These are phyloP conservation scores for Voacanga thouarsii DNA, from an alignment of 257 asterid genomes.

Conservation along the genomic window DNA sequence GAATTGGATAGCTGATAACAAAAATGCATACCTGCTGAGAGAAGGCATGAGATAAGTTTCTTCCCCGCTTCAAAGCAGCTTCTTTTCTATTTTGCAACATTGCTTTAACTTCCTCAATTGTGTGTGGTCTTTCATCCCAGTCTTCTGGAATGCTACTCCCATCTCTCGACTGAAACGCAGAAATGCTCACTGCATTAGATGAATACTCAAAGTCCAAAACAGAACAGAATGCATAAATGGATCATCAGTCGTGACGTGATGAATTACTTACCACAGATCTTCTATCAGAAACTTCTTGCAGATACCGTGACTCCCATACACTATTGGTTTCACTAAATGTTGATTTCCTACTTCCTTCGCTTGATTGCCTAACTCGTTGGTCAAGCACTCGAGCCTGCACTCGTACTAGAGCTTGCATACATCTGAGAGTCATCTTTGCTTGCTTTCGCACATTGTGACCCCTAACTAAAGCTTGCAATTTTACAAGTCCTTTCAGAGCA, in stretches of 20 bases:
- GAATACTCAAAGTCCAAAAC: neutral
- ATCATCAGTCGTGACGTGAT: too few relatives aligned
- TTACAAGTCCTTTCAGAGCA: slow-evolving; percentile 86
- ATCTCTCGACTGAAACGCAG: slow-evolving; percentile 16
- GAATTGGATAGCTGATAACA: neutral
- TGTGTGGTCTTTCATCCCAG: slow-evolving; percentile 69
- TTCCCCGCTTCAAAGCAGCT: slow-evolving; percentile 55
- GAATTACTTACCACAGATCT: slow-evolving; percentile 50
- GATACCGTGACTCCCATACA: slow-evolving; percentile 64
- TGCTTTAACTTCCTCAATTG: slow-evolving; percentile 73
- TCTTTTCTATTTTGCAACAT: slow-evolving; percentile 67
- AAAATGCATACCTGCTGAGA: slow-evolving; percentile 55
- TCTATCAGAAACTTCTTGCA: slow-evolving; percentile 50
- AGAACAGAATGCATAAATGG: neutral
- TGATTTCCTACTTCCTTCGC: slow-evolving; percentile 69
- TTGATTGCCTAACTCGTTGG: slow-evolving; percentile 73
- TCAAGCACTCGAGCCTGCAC: slow-evolving; percentile 90
- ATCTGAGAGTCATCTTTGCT: slow-evolving; percentile 79
- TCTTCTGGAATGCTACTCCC: slow-evolving; percentile 42
- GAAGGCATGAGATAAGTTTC: slow-evolving; percentile 59
- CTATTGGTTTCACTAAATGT: slow-evolving; percentile 66
- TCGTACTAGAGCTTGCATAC: slow-evolving; percentile 90
- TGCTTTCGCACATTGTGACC: slow-evolving; percentile 92
- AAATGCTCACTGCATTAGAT: too few relatives aligned
- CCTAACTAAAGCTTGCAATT: slow-evolving; percentile 87